A percentile compares a stretch with the other conserved stretches of the same genome.
phyloP scores from a whole-genome alignment of 2,329 filamentous ascomycete genomes.

The Coleophoma crateriformis region DNA sequence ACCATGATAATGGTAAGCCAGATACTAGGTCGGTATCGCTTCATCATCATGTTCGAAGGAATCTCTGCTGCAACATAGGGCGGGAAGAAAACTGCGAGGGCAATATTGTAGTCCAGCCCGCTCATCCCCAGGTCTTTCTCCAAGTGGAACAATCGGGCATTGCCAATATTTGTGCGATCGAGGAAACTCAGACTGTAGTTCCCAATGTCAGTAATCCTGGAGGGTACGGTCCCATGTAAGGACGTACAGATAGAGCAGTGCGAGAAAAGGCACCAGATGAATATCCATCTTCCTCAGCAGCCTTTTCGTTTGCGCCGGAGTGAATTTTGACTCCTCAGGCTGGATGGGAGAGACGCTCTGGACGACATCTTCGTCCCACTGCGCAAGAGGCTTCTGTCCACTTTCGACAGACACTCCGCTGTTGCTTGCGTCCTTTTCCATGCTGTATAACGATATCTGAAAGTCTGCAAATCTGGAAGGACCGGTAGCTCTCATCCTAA shows the following conservation, averaged over 20 bases:
- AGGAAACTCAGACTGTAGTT: conserved; percentile 9
- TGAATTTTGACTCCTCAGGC: conserved; percentile 17
- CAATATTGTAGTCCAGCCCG: conserved; percentile 17
- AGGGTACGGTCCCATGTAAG: conserved; percentile 18
- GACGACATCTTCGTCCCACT: background rate
- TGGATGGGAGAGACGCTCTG: background rate
- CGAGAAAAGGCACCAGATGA: conserved; percentile 53
- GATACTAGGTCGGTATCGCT: conserved; percentile 43
- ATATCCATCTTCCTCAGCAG: conserved; percentile 50
- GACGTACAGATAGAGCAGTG: conserved; percentile 45
- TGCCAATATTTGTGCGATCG: conserved; percentile 17
- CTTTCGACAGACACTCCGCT: background rate
- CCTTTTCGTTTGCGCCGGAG: conserved; percentile 37
- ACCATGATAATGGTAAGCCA: conserved; percentile 57
- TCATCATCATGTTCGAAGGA: conserved; percentile 51
- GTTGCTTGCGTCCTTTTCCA: background rate
- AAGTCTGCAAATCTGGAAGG: background rate
- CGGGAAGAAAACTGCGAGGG: conserved; percentile 20
- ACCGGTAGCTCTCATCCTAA: background rate
- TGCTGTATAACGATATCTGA: background rate
- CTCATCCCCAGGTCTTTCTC: conserved; percentile 19
- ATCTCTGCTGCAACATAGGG: conserved; percentile 33
- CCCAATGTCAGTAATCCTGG: background rate
- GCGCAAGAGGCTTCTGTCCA: background rate
- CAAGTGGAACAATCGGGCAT: conserved; percentile 16